Evolutionary conservation across 768 basidiomycete species (phyloP).

Genomic region (Boletus rex-veris): DNA sequence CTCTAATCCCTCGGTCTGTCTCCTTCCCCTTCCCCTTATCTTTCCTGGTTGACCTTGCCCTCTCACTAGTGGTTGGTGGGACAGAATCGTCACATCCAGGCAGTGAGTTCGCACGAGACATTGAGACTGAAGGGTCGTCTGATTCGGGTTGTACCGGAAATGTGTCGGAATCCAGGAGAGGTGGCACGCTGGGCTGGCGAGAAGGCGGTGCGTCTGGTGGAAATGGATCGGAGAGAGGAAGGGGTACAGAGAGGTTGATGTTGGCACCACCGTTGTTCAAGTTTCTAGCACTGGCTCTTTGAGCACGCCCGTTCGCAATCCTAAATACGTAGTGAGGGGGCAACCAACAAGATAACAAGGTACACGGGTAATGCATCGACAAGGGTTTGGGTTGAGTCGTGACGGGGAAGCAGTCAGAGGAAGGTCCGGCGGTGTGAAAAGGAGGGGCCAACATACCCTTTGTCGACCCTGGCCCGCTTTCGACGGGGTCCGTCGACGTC

Average conservation of each 20-base stretch:
- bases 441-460: constrained; percentile 53
- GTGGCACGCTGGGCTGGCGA: constrained; percentile 37
- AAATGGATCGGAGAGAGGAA: constrained; percentile 33
- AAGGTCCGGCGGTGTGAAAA: constrained; percentile 19
- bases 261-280: constrained; percentile 45
- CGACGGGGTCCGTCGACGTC: constrained; percentile 63
- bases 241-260: constrained; percentile 28
- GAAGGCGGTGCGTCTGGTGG: constrained; percentile 40
- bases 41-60: constrained; percentile 28
- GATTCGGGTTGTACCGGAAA: constrained; percentile 54
- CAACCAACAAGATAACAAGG: constrained; percentile 10
- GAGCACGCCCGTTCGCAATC: constrained; percentile 61
- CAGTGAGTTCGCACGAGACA: constrained; percentile 63
- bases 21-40: constrained; percentile 52
- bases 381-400: constrained; percentile 27
- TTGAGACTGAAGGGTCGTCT: constrained; percentile 46
- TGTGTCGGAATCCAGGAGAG: constrained; percentile 49
- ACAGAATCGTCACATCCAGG: constrained; percentile 30
- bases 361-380: constrained; percentile 18
- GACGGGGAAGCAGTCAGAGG: constrained; percentile 23
- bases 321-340: constrained; percentile 32
- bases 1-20: constrained; percentile 33
- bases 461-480: constrained; percentile 71
- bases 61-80: constrained; percentile 21
- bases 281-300: constrained; percentile 67